These are phyloP conservation scores for Annona squamosa DNA, from an alignment of 164 flowering plant genomes.

Conservation along the genomic window DNA sequence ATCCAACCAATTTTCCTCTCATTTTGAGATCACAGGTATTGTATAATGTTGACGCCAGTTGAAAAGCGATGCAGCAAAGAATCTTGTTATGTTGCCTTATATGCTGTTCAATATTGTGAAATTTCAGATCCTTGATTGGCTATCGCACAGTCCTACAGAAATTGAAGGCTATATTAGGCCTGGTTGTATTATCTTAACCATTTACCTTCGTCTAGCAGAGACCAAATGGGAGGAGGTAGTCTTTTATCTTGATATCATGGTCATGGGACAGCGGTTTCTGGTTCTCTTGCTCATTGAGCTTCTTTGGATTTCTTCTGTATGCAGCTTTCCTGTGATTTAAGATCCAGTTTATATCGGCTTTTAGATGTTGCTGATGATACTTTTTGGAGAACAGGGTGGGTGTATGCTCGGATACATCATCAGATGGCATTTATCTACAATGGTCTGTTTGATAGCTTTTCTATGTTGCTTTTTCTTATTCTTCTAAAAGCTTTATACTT, in stretches of 20 bases:
- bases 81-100: background rate
- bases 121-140: slow-evolving; percentile 73
- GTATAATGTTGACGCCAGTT: background rate
- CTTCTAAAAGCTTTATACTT: no score
- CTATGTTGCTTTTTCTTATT: no score
- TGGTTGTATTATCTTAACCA: slow-evolving; percentile 67
- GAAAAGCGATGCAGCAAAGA: background rate
- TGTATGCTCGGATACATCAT: slow-evolving; percentile 49
- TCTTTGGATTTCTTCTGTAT: background rate
- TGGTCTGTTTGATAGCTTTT: slow-evolving; percentile 26
- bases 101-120: slow-evolving; percentile 2
- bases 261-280: background rate
- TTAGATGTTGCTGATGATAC: slow-evolving; percentile 33
- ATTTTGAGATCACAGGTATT: slow-evolving; percentile 53
- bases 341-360: slow-evolving; percentile 50
- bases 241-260: background rate
- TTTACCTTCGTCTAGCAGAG: slow-evolving; percentile 49
- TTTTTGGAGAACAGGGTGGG: slow-evolving; percentile 74
- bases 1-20: slow-evolving; percentile 64
- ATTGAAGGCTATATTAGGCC: slow-evolving; percentile 87
- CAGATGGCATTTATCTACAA: slow-evolving; percentile 46
- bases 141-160: slow-evolving; percentile 78
- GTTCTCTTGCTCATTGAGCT: background rate
- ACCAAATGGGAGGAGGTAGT: slow-evolving; percentile 69
- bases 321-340: slow-evolving; percentile 50